Base-by-base conservation (phyloP, 805 yeast genomes). In the Candida namnaoensis region DNA sequence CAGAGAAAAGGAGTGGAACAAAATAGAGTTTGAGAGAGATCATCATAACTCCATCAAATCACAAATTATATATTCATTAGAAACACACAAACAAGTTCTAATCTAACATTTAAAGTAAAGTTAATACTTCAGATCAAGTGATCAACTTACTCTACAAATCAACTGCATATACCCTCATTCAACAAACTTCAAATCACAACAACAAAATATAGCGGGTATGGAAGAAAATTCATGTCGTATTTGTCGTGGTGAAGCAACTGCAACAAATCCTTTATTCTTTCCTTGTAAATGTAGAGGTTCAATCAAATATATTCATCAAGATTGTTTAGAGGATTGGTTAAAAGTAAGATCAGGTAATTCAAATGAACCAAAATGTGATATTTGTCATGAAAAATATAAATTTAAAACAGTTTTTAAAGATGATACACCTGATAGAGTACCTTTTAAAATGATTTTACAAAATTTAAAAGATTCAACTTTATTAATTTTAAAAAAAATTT, bases 201-300 rank as follows among this genome's bases (percentile, higher is more conserved):
- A 19, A 19, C 14, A 19, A 19, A 19, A 19, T 19, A 19, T 19
- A 19, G 11, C 8, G 11, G 26, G 14, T 19, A 38, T 30, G 19
- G 64, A 60, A 32, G 82, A 72, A 44, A 71, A 68, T 30, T 72
- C 82, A 4, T 93, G 99, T 61, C 82, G 99, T 45, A 90, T 93
- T 37, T 93, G 99, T 58, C 82, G 96, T 40, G 91, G 95, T 34
- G 98, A 88, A 52, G 90, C 76, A n/a, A 77, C 93, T 0, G 65
- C 63, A 0, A 78, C 74, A 1, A 87, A 85, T 48, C 96, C 96
- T 4, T 66, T 93, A 37, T 82, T 75, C 48, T 90, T 85, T 60
- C 99, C 99, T 4, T 93, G 99, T 63, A 81, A 77, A 54, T 93
- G 99, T 63, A 72, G 88, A 41, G 99, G 99, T 2, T 83, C 95